Conservation (phyloP, 2,329 filamentous ascomycete genomes). For the Penicillium sp. region DNA sequence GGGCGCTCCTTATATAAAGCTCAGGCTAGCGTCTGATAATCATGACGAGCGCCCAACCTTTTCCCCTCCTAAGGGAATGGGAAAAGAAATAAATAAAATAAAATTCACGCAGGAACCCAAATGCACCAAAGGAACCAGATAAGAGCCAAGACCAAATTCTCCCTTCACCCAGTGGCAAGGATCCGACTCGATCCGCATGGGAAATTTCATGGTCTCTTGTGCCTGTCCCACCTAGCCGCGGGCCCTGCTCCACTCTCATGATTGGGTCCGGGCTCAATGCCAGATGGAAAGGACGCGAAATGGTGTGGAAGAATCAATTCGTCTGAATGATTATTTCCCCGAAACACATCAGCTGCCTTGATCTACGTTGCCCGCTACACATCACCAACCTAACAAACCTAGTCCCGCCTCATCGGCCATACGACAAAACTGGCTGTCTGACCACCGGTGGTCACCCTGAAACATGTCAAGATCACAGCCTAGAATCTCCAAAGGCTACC, state of each 20-base stretch:
- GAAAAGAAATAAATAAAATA: neutral
- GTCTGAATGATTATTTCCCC: neutral
- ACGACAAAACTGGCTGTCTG: neutral
- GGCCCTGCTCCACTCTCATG: conserved; percentile 21
- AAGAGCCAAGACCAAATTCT: conserved; percentile 13
- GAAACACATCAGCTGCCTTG: conserved; percentile 6
- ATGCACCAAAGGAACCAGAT: neutral
- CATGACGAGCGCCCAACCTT: conserved; percentile 24
- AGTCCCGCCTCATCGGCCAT: conserved; percentile 1
- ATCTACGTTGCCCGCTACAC: conserved; percentile 3
- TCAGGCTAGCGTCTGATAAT: conserved; percentile 26
- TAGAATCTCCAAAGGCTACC: neutral
- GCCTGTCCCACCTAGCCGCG: conserved; percentile 30
- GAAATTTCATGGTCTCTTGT: conserved; percentile 25
- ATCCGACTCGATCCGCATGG: conserved; percentile 29
- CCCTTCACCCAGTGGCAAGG: conserved; percentile 17
- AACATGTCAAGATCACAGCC: conserved; percentile 1
- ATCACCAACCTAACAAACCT: conserved; percentile 1
- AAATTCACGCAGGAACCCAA: conserved; percentile 1
- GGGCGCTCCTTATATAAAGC: conserved; percentile 27
- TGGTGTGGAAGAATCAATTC: neutral
- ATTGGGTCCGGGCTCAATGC: conserved; percentile 16
- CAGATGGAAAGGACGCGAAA: neutral
- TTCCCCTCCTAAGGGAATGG: conserved; percentile 3
- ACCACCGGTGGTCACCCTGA: conserved; percentile 1